Percentiles rank a stretch among this genome's conserved stretches.
Evolutionary conservation across 805 yeast genomes (phyloP).

Genomic region (Candida broadrunensis): DNA sequence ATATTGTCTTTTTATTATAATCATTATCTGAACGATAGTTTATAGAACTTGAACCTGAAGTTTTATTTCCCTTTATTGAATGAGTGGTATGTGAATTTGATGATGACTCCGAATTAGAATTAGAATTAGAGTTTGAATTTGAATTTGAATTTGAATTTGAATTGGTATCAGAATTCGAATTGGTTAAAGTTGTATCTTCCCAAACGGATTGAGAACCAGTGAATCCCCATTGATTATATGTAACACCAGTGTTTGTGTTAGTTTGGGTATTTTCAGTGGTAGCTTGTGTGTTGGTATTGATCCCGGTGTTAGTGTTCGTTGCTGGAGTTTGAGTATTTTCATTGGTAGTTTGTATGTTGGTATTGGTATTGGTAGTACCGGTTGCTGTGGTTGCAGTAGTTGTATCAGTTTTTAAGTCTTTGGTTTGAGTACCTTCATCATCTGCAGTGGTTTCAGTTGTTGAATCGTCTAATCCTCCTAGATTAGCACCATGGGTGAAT

Average conservation of each 20-base stretch:
- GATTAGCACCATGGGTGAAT: not conserved
- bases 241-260: constrained; percentile 6
- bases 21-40: constrained; percentile 6
- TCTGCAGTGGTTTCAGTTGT: constrained; percentile 4
- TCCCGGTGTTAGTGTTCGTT: constrained; percentile 3
- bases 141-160: constrained; percentile 5
- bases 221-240: constrained; percentile 42
- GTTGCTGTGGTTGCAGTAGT: constrained; percentile 5
- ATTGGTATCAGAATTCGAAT: constrained; percentile 11
- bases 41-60: constrained; percentile 14
- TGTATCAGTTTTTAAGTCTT: too few relatives aligned
- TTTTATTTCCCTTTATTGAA: constrained; percentile 14
- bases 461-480: constrained; percentile 2
- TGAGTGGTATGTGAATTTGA: constrained; percentile 10
- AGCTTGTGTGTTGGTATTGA: constrained; percentile 7
- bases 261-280: constrained; percentile 5
- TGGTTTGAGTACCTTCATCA: too few relatives aligned
- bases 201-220: constrained; percentile 38
- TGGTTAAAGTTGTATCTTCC: constrained; percentile 10
- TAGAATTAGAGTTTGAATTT: constrained; percentile 2
- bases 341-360: constrained; percentile 6
- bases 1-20: constrained; percentile 9
- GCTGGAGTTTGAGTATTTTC: constrained; percentile 8
- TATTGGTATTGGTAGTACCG: constrained; percentile 2
- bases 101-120: constrained; percentile 6